A percentile compares a stretch with the other conserved stretches of the same genome.
Evolutionary conservation across 2,329 filamentous ascomycete species (phyloP).

Genomic region (Metarhizium humberi): DNA sequence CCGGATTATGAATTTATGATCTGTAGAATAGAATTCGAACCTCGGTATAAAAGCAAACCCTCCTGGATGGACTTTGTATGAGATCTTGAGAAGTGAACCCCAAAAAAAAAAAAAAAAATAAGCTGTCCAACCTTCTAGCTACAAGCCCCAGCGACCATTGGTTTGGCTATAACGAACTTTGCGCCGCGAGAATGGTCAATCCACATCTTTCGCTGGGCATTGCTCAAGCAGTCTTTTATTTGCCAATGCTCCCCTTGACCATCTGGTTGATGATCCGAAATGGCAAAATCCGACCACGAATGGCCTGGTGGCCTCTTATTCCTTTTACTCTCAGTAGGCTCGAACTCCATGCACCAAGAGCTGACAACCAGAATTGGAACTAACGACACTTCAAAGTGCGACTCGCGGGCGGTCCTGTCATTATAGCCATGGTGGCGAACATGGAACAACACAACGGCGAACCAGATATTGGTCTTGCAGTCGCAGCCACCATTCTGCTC

Average conservation of each 20-base stretch:
- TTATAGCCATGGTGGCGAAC: conserved; percentile 13
- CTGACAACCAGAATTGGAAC: neutral
- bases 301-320: conserved; percentile 19
- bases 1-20: too few relatives aligned
- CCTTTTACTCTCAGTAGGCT: conserved; percentile 14
- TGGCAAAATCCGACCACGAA: conserved; percentile 15
- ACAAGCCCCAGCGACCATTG: neutral
- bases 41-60: too few relatives aligned
- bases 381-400: conserved; percentile 12
- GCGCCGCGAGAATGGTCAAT: conserved; percentile 6
- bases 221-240: conserved; percentile 17
- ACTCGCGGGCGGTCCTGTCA: conserved; percentile 17
- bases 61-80: too few relatives aligned
- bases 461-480: conserved; percentile 11
- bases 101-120: too few relatives aligned
- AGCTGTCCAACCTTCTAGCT: too few relatives aligned
- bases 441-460: conserved; percentile 1
- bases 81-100: too few relatives aligned
- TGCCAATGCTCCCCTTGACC: conserved; percentile 14
- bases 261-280: conserved; percentile 16
- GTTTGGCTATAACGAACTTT: too few relatives aligned
- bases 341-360: neutral
- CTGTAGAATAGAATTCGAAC: too few relatives aligned
- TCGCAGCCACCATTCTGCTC: conserved; percentile 17
- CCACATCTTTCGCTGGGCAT: conserved; percentile 15